Evolutionary conservation across 1,284 basidiomycete genomes (phyloP), one percentile per base, ranked within the genome.

Genomic region (Neonothopanus nambi): DNA sequence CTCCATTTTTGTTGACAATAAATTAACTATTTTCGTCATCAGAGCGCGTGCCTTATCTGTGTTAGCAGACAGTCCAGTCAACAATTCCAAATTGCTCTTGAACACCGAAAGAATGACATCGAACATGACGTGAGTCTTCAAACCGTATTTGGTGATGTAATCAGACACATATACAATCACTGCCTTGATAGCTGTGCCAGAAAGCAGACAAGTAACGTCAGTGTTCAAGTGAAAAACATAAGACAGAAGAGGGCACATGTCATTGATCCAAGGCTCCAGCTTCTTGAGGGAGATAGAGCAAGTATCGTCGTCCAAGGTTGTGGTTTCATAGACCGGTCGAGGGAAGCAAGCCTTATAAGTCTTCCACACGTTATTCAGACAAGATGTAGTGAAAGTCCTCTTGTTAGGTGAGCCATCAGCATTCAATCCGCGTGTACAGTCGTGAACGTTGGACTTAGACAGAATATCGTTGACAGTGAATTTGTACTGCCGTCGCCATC

Each of bases 151-250:
- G 0, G 70, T 73, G 18, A 76, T 65, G 61, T 75, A 76, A 53
- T 76, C 70, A 3, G 71, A 64, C 2, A 75, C 61, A 65, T 74
- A 76, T 5, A 60, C 58, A 7, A 75, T 54, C 6, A 72, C 65
- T 28, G 68, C 64, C 51, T 71, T 72, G 6, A 74, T 62, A 5
- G 67, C 64, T n/a, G 69, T 72, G 1, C 72, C 70, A 36, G 70
- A 71, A 8, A 65, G 33, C 8, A 73, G 11, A 28, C 26, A 28
- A 5, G 26, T 28, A 5, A 28, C 26, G 11, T 28, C 26, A 5
- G 26, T 28, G 26, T 28, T 28, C 43, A 67, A 69, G 6, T 64
- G 48, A 7, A 71, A 37, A 0, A 73, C 28, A 60, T 70, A 74
- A 20, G 67, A 67, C 2, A 73, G 1, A 6, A 56, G 12, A 28